Evolutionary conservation across 768 basidiomycete genomes (phyloP).

Genomic region (Collybia sordida): DNA sequence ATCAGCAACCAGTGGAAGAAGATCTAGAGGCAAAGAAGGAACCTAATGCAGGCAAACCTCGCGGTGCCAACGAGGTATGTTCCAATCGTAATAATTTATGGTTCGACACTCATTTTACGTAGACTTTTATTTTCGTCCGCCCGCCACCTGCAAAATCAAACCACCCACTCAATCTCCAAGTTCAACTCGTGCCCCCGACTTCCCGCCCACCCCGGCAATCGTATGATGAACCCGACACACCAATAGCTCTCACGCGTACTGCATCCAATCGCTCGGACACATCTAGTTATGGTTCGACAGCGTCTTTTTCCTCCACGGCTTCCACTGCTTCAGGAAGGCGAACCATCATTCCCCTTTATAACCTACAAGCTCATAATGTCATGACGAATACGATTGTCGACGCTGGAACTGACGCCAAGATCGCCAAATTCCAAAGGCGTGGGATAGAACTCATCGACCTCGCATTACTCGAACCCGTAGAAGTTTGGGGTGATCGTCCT

Average conservation of each 20-base stretch:
- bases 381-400: slow-evolving; percentile 85
- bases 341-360: slow-evolving; percentile 83
- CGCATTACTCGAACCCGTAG: slow-evolving; percentile 77
- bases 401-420: slow-evolving; percentile 85
- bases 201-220: slow-evolving; percentile 47
- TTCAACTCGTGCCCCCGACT: slow-evolving; percentile 83
- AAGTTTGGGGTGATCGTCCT: slow-evolving; percentile 56
- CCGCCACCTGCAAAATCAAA: slow-evolving; percentile 85
- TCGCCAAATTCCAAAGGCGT: slow-evolving; percentile 72
- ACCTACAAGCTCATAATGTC: slow-evolving; percentile 85
- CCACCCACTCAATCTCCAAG: slow-evolving; percentile 87
- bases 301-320: slow-evolving; percentile 36
- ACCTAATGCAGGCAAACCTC: slow-evolving; percentile 31
- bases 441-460: slow-evolving; percentile 79
- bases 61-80: slow-evolving; percentile 48
- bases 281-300: slow-evolving; percentile 39
- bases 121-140: slow-evolving; percentile 92
- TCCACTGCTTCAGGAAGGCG: slow-evolving; percentile 54
- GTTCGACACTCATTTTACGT: slow-evolving; percentile 6
- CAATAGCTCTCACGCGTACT: slow-evolving; percentile 37
- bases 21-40: slow-evolving; percentile 38
- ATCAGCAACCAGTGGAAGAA: slow-evolving; percentile 19
- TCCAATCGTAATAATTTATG: slow-evolving; percentile 3
- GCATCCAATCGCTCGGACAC: slow-evolving; percentile 61
- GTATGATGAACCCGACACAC: slow-evolving; percentile 34